Percentiles rank a stretch among this genome's conserved stretches.
Evolutionary conservation across 2,329 filamentous ascomycete genomes (phyloP).

Genomic region (Aspergillus neotritici): DNA sequence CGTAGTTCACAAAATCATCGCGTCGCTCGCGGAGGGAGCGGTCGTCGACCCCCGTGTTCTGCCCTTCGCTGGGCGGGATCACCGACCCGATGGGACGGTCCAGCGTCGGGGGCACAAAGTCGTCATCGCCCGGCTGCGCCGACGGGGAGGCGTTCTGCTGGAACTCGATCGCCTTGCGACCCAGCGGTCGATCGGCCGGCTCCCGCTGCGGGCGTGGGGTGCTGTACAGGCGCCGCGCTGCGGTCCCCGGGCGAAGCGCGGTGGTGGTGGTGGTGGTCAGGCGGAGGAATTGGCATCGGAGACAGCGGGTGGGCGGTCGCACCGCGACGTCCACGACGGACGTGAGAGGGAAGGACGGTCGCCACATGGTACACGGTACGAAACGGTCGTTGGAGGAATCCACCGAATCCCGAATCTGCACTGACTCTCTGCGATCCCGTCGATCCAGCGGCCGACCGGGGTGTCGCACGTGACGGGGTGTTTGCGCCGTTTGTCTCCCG

Average conservation of each 20-base stretch:
- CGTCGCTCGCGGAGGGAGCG: constrained; percentile 63
- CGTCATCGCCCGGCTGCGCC: constrained; percentile 30
- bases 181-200: too few relatives aligned
- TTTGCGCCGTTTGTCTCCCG: too few relatives aligned
- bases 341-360: too few relatives aligned
- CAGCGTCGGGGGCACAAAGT: constrained; percentile 50
- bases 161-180: constrained; percentile 19
- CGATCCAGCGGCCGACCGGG: too few relatives aligned
- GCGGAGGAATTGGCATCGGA: constrained; percentile 30
- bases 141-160: constrained; percentile 23
- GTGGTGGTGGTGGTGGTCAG: constrained; percentile 14
- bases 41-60: constrained; percentile 73
- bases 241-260: constrained; percentile 13
- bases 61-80: constrained; percentile 64
- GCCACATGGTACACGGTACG: too few relatives aligned
- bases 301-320: constrained; percentile 21
- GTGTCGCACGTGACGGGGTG: too few relatives aligned
- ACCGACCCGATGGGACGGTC: constrained; percentile 76
- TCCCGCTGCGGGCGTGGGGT: constrained; percentile 2
- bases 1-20: constrained; percentile 77
- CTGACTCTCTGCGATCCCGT: too few relatives aligned
- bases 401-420: too few relatives aligned
- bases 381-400: too few relatives aligned
- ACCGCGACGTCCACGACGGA: too few relatives aligned
- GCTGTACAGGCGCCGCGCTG: constrained; percentile 9